Evolutionary conservation across 2,329 filamentous ascomycete genomes (phyloP), one percentile per base, ranked within the genome.

Genomic region (Diaporthe batatas): DNA sequence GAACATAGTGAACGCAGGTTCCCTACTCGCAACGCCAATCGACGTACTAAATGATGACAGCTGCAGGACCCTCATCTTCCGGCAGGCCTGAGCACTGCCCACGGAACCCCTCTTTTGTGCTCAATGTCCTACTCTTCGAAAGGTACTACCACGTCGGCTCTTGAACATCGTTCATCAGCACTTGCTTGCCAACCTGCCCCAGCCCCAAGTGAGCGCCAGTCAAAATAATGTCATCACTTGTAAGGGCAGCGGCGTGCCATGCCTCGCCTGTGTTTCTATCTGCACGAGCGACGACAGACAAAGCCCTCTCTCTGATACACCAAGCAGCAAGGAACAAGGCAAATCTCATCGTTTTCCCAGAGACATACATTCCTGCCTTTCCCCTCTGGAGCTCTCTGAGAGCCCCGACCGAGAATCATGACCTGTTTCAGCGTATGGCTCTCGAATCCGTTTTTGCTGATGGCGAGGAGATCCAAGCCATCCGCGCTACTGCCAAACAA

Each of bases 241-340:
- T 65, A 44, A 34, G 59, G 29, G 59, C 59, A 39, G 59, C 59
- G 12, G 59, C 59, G 39, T 65, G 59, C 29, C 74, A 76, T 42
- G 75, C 75, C 2, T 72, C 75, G 7, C 75, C 75, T 2, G 68
- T 75, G 7, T 75, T 74, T 39, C 64, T 76, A n/a, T 57, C 75
- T 64, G 75, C 75, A 65, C 57, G 54, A 21, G 74, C 72, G 14
- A 76, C 75, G 12, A 76, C 75, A 34, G 51, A 72, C 16, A 75
- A 74, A 47, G 72, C 72, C 3, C 72, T 72, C 72, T 36, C 55
- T 4, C 42, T 76, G 29, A 76, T 76, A 32, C 71, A 49, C 25
- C 72, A 75, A 58, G 75, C 74, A n/a, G 74, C 71, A 11, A 65
- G 39, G 34, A 54, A 76, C 21, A 71, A 73, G 14, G 74, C 73